Base-by-base conservation (phyloP, 2,329 filamentous ascomycete genomes). In the Ascochyta rabiei region DNA sequence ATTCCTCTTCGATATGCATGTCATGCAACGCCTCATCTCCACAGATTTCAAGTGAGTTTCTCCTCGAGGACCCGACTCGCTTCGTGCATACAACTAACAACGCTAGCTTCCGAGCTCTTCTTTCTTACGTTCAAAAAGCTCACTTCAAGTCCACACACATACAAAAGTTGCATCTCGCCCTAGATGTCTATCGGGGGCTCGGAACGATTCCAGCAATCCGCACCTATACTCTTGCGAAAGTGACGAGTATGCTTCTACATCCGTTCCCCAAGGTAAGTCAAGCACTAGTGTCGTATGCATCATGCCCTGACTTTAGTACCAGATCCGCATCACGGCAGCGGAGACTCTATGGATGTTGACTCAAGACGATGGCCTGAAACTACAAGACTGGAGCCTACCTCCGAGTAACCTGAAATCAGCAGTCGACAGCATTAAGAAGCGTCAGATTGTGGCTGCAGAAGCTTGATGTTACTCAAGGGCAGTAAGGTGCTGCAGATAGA, bases 91-190 rank as follows among this genome's bases (percentile, higher is more conserved):
- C 3, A 12, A 46, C 38, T 56, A 18, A 53, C 23, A 21, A 59
- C 3, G 1, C 44, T 23, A 60, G 81, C 50, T 84, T 82, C 69
- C 84, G 85, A 56, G 80, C 74, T 6, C 76, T 96, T 3, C 91
- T 92, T 55, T 79, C 86, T 6, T 80, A 86, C 31, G 84, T 89
- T 4, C 91, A 96, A 68, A 91, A 88, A 73, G 84, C 89, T 0
- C 89, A 93, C 60, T 93, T 89, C 78, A 93, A 93, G 76, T 89
- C 89, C 1, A 86, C 88, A 18, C 95, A 91, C 71, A 84, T 96
- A 38, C 84, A 87, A 45, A 93, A 95, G 73, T 81, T 98, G 1
- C 85, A 91, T 70, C 89, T 91, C 0, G 91, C 90, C 19, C 79
- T 96, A 57, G 89, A 88, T 66, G 84, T 95, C 12, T 98, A 97